Conservation (phyloP, 352 stramenopile species). For the Vaucheria bursata region DNA sequence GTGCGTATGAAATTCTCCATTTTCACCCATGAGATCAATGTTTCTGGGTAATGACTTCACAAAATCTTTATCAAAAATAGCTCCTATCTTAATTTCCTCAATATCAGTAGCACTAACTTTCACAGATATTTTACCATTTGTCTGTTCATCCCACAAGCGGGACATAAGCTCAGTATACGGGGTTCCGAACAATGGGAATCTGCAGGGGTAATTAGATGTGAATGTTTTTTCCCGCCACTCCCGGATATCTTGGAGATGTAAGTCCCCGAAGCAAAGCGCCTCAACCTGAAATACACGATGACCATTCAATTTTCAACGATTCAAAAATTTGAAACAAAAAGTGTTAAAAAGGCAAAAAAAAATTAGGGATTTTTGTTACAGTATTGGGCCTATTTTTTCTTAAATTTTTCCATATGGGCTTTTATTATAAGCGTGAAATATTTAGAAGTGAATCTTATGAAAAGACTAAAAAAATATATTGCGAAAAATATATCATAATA, state of each 20-base stretch:
- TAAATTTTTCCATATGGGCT: no score
- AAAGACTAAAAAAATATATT: no score
- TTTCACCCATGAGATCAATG: constrained; percentile 41
- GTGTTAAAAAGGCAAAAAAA: no score
- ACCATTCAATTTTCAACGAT: no score
- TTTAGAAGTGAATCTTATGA: no score
- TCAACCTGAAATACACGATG: constrained; percentile 2
- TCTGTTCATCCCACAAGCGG: constrained; percentile 24
- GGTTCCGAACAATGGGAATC: constrained; percentile 31
- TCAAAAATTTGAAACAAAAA: no score
- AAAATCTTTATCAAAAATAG: constrained; percentile 24
- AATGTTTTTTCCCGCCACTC: constrained; percentile 30
- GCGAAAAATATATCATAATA: no score
- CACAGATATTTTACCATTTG: constrained; percentile 10
- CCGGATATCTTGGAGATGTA: constrained; percentile 35
- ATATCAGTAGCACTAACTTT: constrained; percentile 23
- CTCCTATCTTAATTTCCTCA: constrained; percentile 18
- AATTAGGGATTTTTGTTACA: no score
- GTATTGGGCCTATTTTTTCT: no score
- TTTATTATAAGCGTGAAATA: no score
- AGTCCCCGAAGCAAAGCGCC: constrained; percentile 31
- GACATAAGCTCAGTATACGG: constrained; percentile 25
- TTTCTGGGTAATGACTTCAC: constrained; percentile 18
- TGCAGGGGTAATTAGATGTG: constrained; percentile 18
- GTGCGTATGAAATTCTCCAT: constrained; percentile 46